Evolutionary conservation across 1,139 yeast genomes (phyloP), one percentile per base, ranked within the genome.

Genomic region (Saccharomyces hybrid): DNA sequence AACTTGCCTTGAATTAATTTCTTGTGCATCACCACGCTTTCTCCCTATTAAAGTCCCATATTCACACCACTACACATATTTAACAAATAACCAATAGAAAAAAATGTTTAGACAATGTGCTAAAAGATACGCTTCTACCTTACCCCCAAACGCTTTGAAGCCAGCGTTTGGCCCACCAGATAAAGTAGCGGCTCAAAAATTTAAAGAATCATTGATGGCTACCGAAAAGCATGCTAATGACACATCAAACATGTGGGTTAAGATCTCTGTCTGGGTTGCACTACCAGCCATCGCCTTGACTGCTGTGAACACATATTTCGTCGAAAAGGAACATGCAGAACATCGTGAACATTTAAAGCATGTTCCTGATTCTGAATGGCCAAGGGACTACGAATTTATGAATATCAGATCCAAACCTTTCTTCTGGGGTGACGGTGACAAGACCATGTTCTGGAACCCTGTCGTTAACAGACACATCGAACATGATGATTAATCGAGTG

Each of bases 401-500:
- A 91, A 93, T 80, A 74, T 89, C 67, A 88, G 98, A 82, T 73
- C 73, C 70, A 85, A 83, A 75, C 86, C 87, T 72, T 87, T 81
- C 82, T 91, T 89, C 85, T 93, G 98, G 98, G 98, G 98, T 71
- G 91, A 93, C 72, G 98, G 99, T 71, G 96, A 90, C 80, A 84
- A 88, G 81, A 89, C 98, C 61, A 78, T 87, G 72, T 93, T 93
- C 86, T 93, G 99, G 99, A 90, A 89, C 79, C 78, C 87, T 56
- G 87, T 83, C 69, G 81, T 88, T 72, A 93, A 93, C 86, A 87
- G 96, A 81, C 87, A 88, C 79, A 76, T 86, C 66, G 49, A 57
- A 41, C 64, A 61, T 51, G 67, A 67, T 53, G 64, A 62, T 47
- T 53, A 53, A 44, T 51, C 21, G 50, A n/a, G 42, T 34, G n/a